phyloP scores from a whole-genome alignment of 2,329 filamentous ascomycete species.

The Sporothrix curviconia region DNA sequence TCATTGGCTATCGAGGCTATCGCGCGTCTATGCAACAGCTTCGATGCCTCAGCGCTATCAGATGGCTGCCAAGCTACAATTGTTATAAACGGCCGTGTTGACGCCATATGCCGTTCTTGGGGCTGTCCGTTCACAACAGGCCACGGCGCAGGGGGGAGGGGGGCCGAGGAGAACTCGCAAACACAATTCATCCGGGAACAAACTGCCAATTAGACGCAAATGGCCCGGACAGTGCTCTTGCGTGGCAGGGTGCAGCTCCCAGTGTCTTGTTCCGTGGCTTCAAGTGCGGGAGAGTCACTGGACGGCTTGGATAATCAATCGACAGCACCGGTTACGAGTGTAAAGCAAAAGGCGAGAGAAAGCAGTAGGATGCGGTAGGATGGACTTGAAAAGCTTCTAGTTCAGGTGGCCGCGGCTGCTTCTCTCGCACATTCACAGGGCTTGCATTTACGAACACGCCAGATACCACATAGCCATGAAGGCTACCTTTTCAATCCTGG shows the following conservation, averaged over 20 bases:
- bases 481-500: not conserved
- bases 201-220: not conserved
- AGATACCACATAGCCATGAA: not conserved
- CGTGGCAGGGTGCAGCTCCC: not conserved
- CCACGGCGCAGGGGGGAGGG: not conserved
- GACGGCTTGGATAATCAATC: not conserved
- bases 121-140: not conserved
- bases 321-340: not conserved
- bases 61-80: not conserved
- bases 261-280: not conserved
- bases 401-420: not conserved
- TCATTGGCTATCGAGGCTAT: conserved; percentile 5
- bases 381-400: not conserved
- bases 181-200: not conserved
- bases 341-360: not conserved
- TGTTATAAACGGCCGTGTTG: not conserved
- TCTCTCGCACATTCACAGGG: not conserved
- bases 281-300: not conserved
- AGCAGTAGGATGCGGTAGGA: no score
- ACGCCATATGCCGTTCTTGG: not conserved
- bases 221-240: not conserved
- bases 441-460: not conserved
- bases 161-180: no score
- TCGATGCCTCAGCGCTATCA: conserved; percentile 1
- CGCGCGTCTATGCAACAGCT: not conserved